Conservation (phyloP, 2,329 filamentous ascomycete genomes). For the Colletotrichum truncatum region DNA sequence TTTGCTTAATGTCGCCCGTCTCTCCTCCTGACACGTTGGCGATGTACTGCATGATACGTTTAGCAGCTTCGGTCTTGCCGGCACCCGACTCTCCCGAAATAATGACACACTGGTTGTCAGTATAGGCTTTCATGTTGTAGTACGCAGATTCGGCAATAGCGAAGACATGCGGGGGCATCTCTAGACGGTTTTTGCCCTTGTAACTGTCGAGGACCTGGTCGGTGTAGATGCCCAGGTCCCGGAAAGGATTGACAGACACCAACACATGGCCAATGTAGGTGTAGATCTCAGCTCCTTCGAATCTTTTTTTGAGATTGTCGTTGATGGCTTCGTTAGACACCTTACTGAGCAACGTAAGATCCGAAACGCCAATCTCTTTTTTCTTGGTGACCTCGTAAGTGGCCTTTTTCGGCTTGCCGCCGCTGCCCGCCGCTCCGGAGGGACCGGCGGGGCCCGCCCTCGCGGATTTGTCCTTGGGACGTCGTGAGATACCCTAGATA, state of each 20-base stretch:
- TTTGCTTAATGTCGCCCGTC: slow-evolving; percentile 90
- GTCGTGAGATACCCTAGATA: slow-evolving; percentile 57
- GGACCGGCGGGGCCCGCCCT: slow-evolving; percentile 51
- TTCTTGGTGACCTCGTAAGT: slow-evolving; percentile 97
- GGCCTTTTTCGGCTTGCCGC: slow-evolving; percentile 87
- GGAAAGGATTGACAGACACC: slow-evolving; percentile 98
- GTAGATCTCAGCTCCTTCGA: slow-evolving; percentile 98
- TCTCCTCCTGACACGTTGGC: slow-evolving; percentile 91
- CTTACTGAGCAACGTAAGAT: slow-evolving; percentile 96
- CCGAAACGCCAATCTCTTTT: slow-evolving; percentile 98
- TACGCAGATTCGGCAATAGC: slow-evolving; percentile 95
- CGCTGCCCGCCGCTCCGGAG: slow-evolving; percentile 46
- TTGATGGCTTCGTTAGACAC: slow-evolving; percentile 99
- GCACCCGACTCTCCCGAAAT: slow-evolving; percentile 98
- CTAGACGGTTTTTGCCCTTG: slow-evolving; percentile 94
- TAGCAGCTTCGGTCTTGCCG: slow-evolving; percentile 97
- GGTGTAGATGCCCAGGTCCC: slow-evolving; percentile 97
- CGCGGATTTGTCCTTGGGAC: slow-evolving; percentile 57
- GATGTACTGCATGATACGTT: slow-evolving; percentile 99
- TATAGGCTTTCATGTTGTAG: slow-evolving; percentile 99
- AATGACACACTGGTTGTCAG: slow-evolving; percentile 98
- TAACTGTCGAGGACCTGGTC: slow-evolving; percentile 93
- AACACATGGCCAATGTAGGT: slow-evolving; percentile 99
- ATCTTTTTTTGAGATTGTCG: slow-evolving; percentile 97
- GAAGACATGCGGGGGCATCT: slow-evolving; percentile 96